Base-by-base conservation (phyloP, 176 grass and related monocot species). In the Zoysia japonica region DNA sequence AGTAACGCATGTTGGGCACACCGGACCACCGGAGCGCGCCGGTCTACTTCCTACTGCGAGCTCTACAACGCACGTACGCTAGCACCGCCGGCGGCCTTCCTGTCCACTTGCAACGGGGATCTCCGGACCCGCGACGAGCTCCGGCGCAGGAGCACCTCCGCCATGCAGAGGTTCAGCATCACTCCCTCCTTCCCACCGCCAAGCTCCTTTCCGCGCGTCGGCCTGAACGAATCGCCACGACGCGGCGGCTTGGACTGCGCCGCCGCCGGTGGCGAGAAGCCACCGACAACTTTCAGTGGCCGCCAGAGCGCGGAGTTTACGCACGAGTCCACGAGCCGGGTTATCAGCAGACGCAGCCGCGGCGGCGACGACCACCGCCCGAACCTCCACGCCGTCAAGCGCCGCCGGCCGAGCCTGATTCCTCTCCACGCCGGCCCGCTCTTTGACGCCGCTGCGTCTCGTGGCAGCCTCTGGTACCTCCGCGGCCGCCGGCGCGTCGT, bases 121-220 rank as follows among this genome's bases (percentile, higher is more conserved):
- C 44, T 79, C 63, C 36, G 74, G 43, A 81, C 60, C 78, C 49
- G 72, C 72, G 43, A 83, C 73, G 81, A 82, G 40, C 68, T 85
- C 89, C 68, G 72, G 17, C 54, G 73, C 40, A 48, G 65, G 65
- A 68, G 76, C 62, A 36, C 70, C 77, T 85, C 72, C 17, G 59
- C 47, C 61, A 78, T 20, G 65, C 75, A 80, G 57, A 91, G 7
- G 70, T 91, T 84, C 51, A 86, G 85, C 67, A 82, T 28, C 78
- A 88, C 80, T 35, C 70, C 71, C 20, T 78, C 71, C 20, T 78
- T 87, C 82, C 57, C 62, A 61, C 80, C 61, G 82, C 63, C 52
- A 2, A n/a, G 1, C 53, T 6, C 53, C 5, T 52, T 52, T 4
- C 56, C 73, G 2, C 55, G 63, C 1, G 16, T 36, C 28, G 72